A percentile compares a stretch with the other conserved stretches of the same genome.
Evolutionary conservation across 768 basidiomycete genomes (phyloP).

Genomic region (Kwoniella botswanensis): DNA sequence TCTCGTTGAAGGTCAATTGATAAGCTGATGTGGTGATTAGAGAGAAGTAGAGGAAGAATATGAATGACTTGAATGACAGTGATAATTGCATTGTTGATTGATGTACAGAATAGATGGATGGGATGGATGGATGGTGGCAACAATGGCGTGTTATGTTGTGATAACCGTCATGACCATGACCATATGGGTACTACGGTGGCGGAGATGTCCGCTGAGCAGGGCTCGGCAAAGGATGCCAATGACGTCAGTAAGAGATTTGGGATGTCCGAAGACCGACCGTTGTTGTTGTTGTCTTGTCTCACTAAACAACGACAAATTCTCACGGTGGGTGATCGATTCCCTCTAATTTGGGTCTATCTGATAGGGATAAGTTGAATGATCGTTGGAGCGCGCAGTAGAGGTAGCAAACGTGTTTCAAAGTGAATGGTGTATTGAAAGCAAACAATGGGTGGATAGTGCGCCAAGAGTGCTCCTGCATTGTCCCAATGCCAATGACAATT

Average conservation of each 20-base stretch:
- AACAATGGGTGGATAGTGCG: background rate
- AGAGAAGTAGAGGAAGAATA: constrained; percentile 14
- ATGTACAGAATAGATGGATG: background rate
- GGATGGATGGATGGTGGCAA: background rate
- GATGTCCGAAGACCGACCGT: background rate
- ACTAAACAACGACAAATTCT: background rate
- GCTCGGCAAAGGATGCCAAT: background rate
- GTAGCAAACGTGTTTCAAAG: background rate
- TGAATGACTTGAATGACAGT: constrained; percentile 7
- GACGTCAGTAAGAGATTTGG: background rate
- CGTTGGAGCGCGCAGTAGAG: background rate
- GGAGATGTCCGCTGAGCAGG: background rate
- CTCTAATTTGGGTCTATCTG: background rate
- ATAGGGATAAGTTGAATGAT: background rate
- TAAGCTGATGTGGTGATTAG: constrained; percentile 6
- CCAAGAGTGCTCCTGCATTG: background rate
- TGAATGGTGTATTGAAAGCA: too few relatives aligned
- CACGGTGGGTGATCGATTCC: background rate
- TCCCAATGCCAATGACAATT: too few relatives aligned
- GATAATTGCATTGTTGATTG: constrained; percentile 20
- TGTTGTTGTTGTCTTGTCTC: background rate
- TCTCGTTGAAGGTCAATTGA: constrained; percentile 5
- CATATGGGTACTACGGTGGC: background rate
- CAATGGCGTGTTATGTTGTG: constrained; percentile 8
- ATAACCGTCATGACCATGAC: background rate